Base-by-base conservation (phyloP, 306 rosid species). In the Gynostemma pentaphyllum region DNA sequence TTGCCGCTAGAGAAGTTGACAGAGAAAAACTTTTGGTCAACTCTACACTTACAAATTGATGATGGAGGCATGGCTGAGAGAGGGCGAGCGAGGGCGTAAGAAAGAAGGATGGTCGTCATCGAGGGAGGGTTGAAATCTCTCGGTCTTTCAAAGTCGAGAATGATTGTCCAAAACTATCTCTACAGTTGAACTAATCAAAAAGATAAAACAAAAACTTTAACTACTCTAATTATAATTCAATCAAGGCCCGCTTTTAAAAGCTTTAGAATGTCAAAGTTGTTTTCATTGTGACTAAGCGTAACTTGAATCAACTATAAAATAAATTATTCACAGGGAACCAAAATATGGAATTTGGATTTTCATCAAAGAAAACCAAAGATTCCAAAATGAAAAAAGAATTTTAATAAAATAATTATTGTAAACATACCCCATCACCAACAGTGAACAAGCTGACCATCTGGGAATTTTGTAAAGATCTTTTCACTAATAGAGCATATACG, bases 351-450 rank as follows among this genome's bases (percentile, higher is more conserved):
- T 28, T 37, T 1, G 22, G 0, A 16, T 57, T 57, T 32, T 57
- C 29, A 12, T 57, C 18, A 18, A 9, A 34, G 18, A 7, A 57
- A 19, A 21, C 46, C 29, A 57, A n/a, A 11, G 46, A 32, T 32
- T 28, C 28, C 11, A 18, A 36, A 18, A 16, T 7, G 34, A 18
- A 36, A 34, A 11, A 51, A 28, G 37, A 27, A 15, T 28, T 32
- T 18, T n/a, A 19, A 57, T 18, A 19, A 36, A 11, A 57, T 21
- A 19, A 57, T 10, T 14, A 57, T 2, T 34, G 34, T 12, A 32
- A 24, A 68, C 96, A 78, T 92, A 88, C 98, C 87, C 98, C 95
- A 62, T 92, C 98, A 14, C 96, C 98, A 54, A 92, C 24, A 39
- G 95, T 78, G 70, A 92, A 88, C 42, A 84, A 60, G 72, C 84